Percentiles rank a stretch among this genome's conserved stretches.
Conservation (phyloP, 306 rosid species). For the Cicer judaicum region DNA sequence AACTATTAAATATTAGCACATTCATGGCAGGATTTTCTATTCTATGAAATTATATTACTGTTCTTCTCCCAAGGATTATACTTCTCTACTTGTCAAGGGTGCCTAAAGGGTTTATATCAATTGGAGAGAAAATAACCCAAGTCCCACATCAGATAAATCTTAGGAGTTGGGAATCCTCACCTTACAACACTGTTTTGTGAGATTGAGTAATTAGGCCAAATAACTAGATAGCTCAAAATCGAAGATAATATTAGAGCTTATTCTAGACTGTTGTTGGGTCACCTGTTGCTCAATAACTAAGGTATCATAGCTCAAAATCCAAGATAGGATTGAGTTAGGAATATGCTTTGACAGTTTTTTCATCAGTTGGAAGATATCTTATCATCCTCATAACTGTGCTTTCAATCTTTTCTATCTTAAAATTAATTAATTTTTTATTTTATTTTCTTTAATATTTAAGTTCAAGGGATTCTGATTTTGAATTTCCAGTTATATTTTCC, state of each 20-base stretch:
- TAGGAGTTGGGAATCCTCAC: constrained; percentile 1
- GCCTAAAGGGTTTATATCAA: background rate
- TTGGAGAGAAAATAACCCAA: constrained; percentile 2
- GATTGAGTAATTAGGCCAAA: background rate
- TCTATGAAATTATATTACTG: background rate
- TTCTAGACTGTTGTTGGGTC: background rate
- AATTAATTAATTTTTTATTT: background rate
- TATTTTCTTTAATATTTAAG: background rate
- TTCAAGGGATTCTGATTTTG: background rate
- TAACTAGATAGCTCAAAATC: background rate
- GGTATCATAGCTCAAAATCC: too few species aligned
- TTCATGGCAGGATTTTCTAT: constrained; percentile 14
- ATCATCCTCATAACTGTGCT: constrained; percentile 3
- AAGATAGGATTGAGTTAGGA: too few species aligned
- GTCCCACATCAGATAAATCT: background rate
- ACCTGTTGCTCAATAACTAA: too few species aligned
- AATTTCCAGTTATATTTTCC: background rate
- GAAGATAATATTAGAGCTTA: background rate
- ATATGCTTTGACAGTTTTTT: too few species aligned
- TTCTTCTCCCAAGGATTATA: constrained; percentile 19
- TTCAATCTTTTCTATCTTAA: background rate
- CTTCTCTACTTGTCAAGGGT: constrained; percentile 16
- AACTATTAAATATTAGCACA: constrained; percentile 14
- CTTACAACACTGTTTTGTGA: background rate
- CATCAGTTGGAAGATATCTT: background rate